Evolutionary conservation across 1,284 basidiomycete genomes (phyloP).

Genomic region (Leccinum subatratum): DNA sequence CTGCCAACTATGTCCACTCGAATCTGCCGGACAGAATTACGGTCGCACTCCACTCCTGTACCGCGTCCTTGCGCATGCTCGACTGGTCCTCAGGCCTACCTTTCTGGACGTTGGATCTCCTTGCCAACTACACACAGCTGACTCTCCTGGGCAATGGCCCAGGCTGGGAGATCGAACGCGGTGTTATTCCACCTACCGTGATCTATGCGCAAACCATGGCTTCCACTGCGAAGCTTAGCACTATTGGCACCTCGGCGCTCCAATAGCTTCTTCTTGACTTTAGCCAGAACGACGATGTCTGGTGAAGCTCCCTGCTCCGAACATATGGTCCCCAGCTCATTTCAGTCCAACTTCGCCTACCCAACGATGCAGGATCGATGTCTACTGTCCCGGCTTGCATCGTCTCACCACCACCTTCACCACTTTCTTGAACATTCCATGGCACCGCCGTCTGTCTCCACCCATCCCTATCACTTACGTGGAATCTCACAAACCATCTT

Average conservation of each 20-base stretch:
- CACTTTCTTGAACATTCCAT: too few relatives aligned
- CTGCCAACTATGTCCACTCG: too few relatives aligned
- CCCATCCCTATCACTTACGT: too few relatives aligned
- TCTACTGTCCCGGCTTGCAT: constrained; percentile 10
- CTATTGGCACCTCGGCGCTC: constrained; percentile 12
- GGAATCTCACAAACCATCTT: too few relatives aligned
- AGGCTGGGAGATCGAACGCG: neutral
- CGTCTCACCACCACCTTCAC: too few relatives aligned
- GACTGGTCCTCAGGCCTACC: constrained; percentile 14
- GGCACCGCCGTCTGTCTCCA: too few relatives aligned
- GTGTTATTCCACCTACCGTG: constrained; percentile 16
- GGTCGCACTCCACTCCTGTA: constrained; percentile 15
- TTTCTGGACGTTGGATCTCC: constrained; percentile 2
- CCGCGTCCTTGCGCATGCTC: constrained; percentile 21
- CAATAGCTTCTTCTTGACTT: constrained; percentile 20
- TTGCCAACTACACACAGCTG: constrained; percentile 14
- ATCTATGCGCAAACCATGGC: constrained; percentile 9
- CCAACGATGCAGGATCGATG: neutral
- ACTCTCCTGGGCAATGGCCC: constrained; percentile 1
- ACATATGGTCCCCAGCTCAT: constrained; percentile 17
- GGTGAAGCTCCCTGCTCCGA: constrained; percentile 14
- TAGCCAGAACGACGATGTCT: neutral
- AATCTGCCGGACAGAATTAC: neutral
- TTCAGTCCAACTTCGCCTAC: constrained; percentile 15
- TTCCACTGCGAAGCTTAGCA: neutral